A percentile compares a stretch with the other conserved stretches of the same genome.
Evolutionary conservation across 768 basidiomycete species (phyloP).

Genomic region (Trametes sanguinea): DNA sequence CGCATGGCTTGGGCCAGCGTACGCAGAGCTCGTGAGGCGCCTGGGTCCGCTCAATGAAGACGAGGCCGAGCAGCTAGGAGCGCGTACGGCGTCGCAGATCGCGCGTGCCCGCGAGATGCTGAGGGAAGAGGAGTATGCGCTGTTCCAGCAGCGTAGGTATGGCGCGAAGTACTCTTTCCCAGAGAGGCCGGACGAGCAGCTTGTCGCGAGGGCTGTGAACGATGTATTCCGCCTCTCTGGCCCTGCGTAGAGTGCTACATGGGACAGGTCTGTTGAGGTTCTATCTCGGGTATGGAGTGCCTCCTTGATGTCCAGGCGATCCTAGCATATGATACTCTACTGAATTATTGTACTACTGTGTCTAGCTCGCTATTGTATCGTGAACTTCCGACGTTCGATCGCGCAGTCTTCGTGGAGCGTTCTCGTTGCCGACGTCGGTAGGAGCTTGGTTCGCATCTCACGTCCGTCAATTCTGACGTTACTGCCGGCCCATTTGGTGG

Average conservation of each 20-base stretch:
- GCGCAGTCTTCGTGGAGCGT: too few relatives aligned
- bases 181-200: slow-evolving; percentile 23
- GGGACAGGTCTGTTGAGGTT: background rate
- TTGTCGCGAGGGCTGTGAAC: slow-evolving; percentile 23
- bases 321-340: background rate
- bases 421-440: too few relatives aligned
- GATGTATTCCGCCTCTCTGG: slow-evolving; percentile 21
- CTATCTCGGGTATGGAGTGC: background rate
- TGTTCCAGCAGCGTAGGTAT: slow-evolving; percentile 16
- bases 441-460: too few relatives aligned
- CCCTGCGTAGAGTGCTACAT: background rate
- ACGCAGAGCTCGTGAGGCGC: slow-evolving; percentile 28
- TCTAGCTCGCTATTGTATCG: background rate
- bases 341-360: background rate
- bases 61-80: slow-evolving; percentile 30
- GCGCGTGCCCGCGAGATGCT: slow-evolving; percentile 30
- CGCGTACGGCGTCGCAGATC: slow-evolving; percentile 25
- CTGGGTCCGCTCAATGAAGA: slow-evolving; percentile 25
- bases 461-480: too few relatives aligned
- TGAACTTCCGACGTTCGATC: too few relatives aligned
- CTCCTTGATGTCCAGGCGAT: background rate
- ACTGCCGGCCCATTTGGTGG: too few relatives aligned
- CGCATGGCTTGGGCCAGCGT: slow-evolving; percentile 29
- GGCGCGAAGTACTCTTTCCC: slow-evolving; percentile 16
- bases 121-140: slow-evolving; percentile 24